phyloP scores from a whole-genome alignment of 352 stramenopile species.

The Phytophthora syringae region DNA sequence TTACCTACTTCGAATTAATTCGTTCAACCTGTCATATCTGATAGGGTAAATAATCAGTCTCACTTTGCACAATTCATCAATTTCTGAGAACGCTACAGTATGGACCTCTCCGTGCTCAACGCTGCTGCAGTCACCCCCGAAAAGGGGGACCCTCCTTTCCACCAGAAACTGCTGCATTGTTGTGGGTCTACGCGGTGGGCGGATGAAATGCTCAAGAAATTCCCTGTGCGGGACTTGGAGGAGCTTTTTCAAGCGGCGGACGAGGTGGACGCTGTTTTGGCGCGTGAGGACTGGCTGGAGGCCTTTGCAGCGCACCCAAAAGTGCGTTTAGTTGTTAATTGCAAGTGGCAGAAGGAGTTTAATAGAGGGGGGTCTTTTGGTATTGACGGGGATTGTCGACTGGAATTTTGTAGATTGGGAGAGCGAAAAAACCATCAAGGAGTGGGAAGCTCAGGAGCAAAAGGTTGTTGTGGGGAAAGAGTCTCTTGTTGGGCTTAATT shows the following conservation, averaged over 20 bases:
- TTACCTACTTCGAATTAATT: too few relatives aligned
- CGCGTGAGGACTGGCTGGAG: constrained; percentile 68
- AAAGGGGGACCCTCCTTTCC: constrained; percentile 31
- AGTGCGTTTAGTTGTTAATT: constrained; percentile 29
- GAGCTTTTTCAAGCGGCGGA: constrained; percentile 52
- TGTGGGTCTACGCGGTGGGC: constrained; percentile 68
- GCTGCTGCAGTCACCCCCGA: constrained; percentile 34
- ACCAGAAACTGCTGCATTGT: constrained; percentile 60
- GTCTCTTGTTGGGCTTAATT: not conserved
- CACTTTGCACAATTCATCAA: constrained; percentile 9
- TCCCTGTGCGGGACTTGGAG: constrained; percentile 51
- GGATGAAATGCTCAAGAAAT: constrained; percentile 38
- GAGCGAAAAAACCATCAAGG: constrained; percentile 69
- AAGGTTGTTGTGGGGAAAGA: constrained; percentile 31
- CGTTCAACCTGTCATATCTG: constrained; percentile 1
- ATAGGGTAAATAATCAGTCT: not conserved
- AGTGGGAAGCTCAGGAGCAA: constrained; percentile 82
- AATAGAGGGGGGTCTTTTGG: not conserved
- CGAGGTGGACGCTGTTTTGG: constrained; percentile 45
- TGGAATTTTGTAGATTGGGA: constrained; percentile 56
- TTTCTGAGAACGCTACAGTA: constrained; percentile 17
- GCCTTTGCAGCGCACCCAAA: constrained; percentile 72
- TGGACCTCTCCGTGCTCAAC: constrained; percentile 53
- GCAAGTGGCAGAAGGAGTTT: too few relatives aligned
- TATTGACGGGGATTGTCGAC: not conserved